Base-by-base conservation (phyloP, 192 early-diverging fungal species). In the Umbelopsis ramanniana region DNA sequence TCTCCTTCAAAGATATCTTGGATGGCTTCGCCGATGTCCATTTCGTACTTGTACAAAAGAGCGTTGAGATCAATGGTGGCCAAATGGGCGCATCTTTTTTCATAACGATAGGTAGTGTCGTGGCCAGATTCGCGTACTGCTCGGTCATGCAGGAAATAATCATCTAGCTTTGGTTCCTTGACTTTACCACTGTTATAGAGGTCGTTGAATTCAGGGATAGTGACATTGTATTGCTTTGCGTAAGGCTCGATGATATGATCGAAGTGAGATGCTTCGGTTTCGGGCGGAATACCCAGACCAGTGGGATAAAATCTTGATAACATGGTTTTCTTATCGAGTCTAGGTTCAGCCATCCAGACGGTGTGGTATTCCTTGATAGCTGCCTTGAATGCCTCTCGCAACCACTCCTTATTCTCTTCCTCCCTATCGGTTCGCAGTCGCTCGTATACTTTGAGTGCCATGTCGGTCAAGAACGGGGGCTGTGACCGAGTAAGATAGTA, bases 401-500 rank as follows among this genome's bases (percentile, higher is more conserved):
- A 83, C 97, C 96, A 97, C 14, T 75, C 80, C 72, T 87, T 86
- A 74, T 90, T 90, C 67, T 82, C 78, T 15, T 79, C 54, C 21
- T 81, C 74, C 17, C 78, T 66, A 72, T 78, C 80, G 5, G 80
- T 52, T 0, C 86, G 79, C 43, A 96, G 83, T 29, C 82, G 80
- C 67, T 88, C 85, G 70, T 86, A 92, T n/a, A 95, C 92, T 71
- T 91, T 87, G 67, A 93, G 84, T 6, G 91, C 85, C 98, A 99
- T 98, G 77, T 98, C 97, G 0, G 96, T 97, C 52, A 99, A 81
- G 81, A 99, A 98, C 8, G 98, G 98, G 17, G 98, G 98, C 82
- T 99, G 98, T 9, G 96, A 97, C 26, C 98, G 90, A 0, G 92
- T 93, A 24, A 99, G 81, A 78, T 98, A 99, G 85, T 99, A 99